phyloP scores from a whole-genome alignment of 345 rosid genomes.

The Eucalyptus regnans region DNA sequence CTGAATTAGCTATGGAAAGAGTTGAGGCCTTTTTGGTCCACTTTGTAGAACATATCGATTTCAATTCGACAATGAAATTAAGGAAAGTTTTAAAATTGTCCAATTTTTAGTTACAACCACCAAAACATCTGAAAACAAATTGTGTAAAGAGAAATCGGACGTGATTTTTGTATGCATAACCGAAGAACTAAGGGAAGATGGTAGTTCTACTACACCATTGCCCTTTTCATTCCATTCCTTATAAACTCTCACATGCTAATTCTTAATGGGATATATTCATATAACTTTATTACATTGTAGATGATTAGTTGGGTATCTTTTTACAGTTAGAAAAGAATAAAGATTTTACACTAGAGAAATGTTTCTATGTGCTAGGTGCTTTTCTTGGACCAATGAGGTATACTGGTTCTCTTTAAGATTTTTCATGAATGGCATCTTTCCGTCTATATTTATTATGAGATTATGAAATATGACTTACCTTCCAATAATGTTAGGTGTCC shows the following conservation, averaged over 20 bases:
- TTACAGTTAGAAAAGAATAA: no score
- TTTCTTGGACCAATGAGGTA: slow-evolving; percentile 73
- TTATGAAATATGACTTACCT: not conserved
- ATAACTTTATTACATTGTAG: not conserved
- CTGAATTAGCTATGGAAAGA: not conserved
- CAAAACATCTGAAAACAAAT: no score
- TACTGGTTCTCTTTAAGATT: not conserved
- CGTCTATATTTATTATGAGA: not conserved
- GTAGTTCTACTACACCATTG: no score
- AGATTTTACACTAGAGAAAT: not conserved
- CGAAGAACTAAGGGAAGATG: no score
- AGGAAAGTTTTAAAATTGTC: no score
- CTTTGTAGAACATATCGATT: not conserved
- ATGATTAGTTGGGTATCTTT: not conserved
- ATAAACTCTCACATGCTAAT: no score
- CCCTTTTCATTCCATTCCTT: no score
- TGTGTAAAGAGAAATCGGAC: no score
- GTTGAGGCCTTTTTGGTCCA: slow-evolving; percentile 12
- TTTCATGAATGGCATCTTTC: not conserved
- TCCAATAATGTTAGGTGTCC: not conserved
- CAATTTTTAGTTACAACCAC: no score
- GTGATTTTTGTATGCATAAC: no score
- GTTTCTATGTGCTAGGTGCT: slow-evolving; percentile 41
- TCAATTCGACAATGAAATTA: not conserved
- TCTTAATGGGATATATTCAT: no score